Base-by-base conservation (phyloP, 257 asterid genomes). In the Ehretia macrophylla region DNA sequence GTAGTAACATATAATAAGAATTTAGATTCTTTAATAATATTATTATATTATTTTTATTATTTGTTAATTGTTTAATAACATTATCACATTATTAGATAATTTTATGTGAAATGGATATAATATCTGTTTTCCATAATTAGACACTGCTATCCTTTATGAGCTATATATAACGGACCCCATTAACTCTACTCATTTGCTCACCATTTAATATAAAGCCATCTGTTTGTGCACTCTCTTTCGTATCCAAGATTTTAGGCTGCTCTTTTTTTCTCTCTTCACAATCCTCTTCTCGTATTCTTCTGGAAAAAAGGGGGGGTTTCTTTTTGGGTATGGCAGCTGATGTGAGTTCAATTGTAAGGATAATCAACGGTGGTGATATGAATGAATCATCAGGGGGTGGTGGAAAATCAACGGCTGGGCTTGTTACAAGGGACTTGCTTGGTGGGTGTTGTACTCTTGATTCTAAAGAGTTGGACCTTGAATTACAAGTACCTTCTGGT, bases 391-490 rank as follows among this genome's bases (percentile, higher is more conserved):
- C 16, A 13, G 38, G 17, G 10, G 17, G 35, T n/a, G 57, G 57
- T 52, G 77, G 74, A 16, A 79, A 82, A 69, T 59, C 86, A 1
- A 70, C 85, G 69, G 81, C 79, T 14, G 17, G 17, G 16, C 83
- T 87, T 78, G 81, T 88, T 56, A 91, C 98, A 0, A 65, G 87
- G 51, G 96, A 91, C 77, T 59, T 91, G 63, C 96, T 91, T 46
- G 95, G 96, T 8, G 92, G 86, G 0, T 68, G 81, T 56, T 68
- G 76, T 12, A 27, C 77, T 50, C 81, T 81, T 39, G 95, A 87
- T 51, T 83, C 96, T 5, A 80, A 83, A 54, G 98, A 91, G 61
- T 23, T 91, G 62, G 96, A 91, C 92, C 95, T 91, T 18, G 98
- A 91, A 73, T 71, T 84, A 79, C 94, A 88, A 52, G 98, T 85